These are phyloP conservation scores for Erysiphe pisi DNA, from an alignment of 2,329 filamentous ascomycete genomes.

Conservation along the genomic window DNA sequence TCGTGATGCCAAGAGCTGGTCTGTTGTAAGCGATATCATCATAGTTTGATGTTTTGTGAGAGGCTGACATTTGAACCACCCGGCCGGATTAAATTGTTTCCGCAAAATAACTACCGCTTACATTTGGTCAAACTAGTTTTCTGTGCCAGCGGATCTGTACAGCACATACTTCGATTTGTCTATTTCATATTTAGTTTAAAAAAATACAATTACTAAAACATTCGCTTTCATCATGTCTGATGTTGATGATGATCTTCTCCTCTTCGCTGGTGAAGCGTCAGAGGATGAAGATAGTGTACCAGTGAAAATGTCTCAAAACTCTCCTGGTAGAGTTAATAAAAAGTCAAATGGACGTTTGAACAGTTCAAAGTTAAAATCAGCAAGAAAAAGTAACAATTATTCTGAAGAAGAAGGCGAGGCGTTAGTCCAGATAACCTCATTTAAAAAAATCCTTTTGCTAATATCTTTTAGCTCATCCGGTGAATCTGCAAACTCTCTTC, in stretches of 20 bases:
- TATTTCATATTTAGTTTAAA: not conserved
- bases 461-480: conserved; percentile 51
- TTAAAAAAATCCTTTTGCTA: not conserved
- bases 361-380: conserved; percentile 38
- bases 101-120: too few relatives aligned
- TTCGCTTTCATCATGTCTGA: conserved; percentile 52
- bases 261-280: conserved; percentile 70
- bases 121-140: too few relatives aligned
- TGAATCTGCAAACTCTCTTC: conserved; percentile 60
- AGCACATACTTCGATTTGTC: not conserved
- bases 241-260: conserved; percentile 86
- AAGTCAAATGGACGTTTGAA: conserved; percentile 40
- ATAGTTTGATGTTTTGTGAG: too few relatives aligned
- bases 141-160: not conserved
- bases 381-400: conserved; percentile 43
- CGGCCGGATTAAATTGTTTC: too few relatives aligned
- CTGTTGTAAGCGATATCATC: too few relatives aligned
- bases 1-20: too few relatives aligned
- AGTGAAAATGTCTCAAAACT: conserved; percentile 46
- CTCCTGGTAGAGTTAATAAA: conserved; percentile 45
- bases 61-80: too few relatives aligned
- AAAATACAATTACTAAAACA: not conserved
- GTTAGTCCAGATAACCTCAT: conserved; percentile 46
- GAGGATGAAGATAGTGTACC: conserved; percentile 44
- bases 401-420: conserved; percentile 72